Base-by-base conservation (phyloP, 768 basidiomycete genomes). In the Leccinum disarticulatum region DNA sequence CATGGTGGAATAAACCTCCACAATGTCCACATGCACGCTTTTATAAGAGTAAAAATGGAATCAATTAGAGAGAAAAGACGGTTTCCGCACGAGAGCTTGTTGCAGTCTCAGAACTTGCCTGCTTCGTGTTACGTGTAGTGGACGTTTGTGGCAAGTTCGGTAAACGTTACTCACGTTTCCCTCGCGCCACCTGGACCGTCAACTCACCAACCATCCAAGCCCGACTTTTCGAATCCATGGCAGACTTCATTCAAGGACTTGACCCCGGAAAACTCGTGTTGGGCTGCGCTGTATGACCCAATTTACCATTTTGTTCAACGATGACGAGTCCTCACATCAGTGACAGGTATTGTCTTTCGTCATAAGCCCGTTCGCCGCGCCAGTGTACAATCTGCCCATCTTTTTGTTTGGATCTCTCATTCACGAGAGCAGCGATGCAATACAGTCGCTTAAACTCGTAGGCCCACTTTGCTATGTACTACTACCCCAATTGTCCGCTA, bases 321-420 rank as follows among this genome's bases (percentile, higher is more conserved):
- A 15, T 35, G 43, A 46, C 43, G 43, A 46, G 11, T 14, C 43
- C 54, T 57, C 22, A 58, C 55, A 35, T 35, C 19, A 43, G 28
- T 48, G 13, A 10, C 64, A 91, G 90, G 78, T 74, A 28, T 73
- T 93, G 28, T 86, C 90, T 14, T 87, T 90, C 62, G 52, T 80
- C 50, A 75, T 83, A 49, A 75, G 76, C 59, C 78, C 86, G 5
- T 88, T 85, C 68, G 63, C 76, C 0, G 74, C 83, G 1, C 88
- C 91, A 2, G 69, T 79, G 2, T 94, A 94, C 72, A 94, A 94
- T 69, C 77, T 94, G 22, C 86, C 92, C n/a, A 78, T 94, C 55
- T 88, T 91, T 63, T 79, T 94, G 27, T 93, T 92, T 61, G 92
- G 92, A 1, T 74, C 77, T 2, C 87, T 91, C 70, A 86, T 81